Base-by-base conservation (phyloP, 345 rosid species). In the Citrus maxima region DNA sequence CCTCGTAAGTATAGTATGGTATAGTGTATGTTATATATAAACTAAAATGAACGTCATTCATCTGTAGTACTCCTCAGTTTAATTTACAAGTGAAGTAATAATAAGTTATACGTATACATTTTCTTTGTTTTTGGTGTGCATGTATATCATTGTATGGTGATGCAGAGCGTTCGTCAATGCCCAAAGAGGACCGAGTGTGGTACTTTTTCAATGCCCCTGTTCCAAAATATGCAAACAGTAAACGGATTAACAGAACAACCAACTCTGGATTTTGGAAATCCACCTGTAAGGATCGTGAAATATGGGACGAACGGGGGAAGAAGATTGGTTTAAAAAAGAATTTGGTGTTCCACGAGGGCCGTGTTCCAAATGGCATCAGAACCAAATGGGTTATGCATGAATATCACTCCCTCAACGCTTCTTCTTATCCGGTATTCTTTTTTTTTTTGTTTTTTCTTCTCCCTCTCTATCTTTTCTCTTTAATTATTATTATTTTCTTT, bases 351-450 rank as follows among this genome's bases (percentile, higher is more conserved):
- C 35, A 74, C 70, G 4, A 0, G 6, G 78, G 78, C 34, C 78
- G 71, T 49, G 30, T 2, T 64, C 62, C 62, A 30, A 7, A 64
- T 46, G 37, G 46, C 5, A 37, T 49, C 46, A 24, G 27, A 40
- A 66, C 79, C 7, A 5, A 25, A 9, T 84, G 87, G 87, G 81
- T 77, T 32, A 77, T 79, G 14, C 83, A 84, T 32, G 84, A 81
- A n/a, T 84, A 62, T 49, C 64, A 68, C 10, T 55, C 73, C 42
- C 28, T 0, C 2, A 49, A 24, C 27, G 14, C 35, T 76, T 16
- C 30, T 34, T 28, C 37, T 51, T 10, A 27, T 46, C 71, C 30
- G 82, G 87, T 77, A 58, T 7, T 30, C 30, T 30, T 30, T 3
- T 3, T 30, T 30, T 30, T 2, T 30, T 3, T 30, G n/a, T 30